A percentile compares a stretch with the other conserved stretches of the same genome.
phyloP scores from a whole-genome alignment of 192 early-diverging fungal species.

The Tieghemiomyces parasiticus region DNA sequence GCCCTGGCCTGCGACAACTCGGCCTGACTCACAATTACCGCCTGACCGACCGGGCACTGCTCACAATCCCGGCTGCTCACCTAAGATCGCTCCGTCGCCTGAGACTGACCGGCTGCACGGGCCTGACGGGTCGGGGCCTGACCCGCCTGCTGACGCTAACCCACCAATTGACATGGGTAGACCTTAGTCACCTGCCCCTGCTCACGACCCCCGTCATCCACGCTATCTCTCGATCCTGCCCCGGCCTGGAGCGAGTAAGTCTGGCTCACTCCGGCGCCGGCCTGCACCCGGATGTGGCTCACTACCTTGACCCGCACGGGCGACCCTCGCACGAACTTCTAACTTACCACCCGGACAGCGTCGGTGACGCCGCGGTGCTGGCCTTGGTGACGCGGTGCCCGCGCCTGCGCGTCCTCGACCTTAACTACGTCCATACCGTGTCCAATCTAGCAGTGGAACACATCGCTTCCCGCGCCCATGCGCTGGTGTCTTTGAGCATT shows the following conservation, averaged over 20 bases:
- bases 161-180: neutral
- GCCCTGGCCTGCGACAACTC: neutral
- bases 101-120: neutral
- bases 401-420: neutral
- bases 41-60: neutral
- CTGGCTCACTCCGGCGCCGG: slow-evolving; percentile 1
- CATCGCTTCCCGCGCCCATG: neutral
- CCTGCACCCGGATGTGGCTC: neutral
- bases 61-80: neutral
- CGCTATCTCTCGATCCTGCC: neutral
- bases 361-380: neutral
- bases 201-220: neutral
- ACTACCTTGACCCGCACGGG: no score
- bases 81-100: neutral
- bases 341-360: neutral
- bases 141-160: neutral
- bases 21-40: neutral
- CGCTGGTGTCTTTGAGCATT: neutral
- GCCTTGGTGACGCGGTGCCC: neutral
- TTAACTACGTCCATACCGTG: slow-evolving; percentile 1
- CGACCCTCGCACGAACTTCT: no score
- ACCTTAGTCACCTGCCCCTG: neutral
- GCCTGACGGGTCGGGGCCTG: neutral
- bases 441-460: neutral
- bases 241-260: neutral